A percentile compares a stretch with the other conserved stretches of the same genome.
These are phyloP conservation scores for Neltuma alba DNA, from an alignment of 306 rosid genomes.

Conservation along the genomic window DNA sequence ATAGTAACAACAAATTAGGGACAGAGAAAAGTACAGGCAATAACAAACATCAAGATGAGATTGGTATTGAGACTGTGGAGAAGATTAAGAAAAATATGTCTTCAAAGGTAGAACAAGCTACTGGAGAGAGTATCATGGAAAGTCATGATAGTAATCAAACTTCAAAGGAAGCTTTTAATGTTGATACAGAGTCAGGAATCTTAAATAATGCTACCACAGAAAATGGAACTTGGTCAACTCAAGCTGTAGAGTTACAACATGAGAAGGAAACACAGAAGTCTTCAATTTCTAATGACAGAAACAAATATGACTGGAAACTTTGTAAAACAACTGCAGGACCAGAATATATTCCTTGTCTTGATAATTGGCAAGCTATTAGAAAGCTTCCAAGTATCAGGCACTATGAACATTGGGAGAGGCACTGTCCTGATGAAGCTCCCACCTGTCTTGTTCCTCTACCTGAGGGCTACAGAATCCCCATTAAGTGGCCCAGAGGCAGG, in stretches of 20 bases:
- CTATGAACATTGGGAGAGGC: constrained; percentile 84
- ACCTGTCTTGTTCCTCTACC: constrained; percentile 86
- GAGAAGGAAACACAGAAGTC: constrained; percentile 51
- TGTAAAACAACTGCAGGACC: constrained; percentile 77
- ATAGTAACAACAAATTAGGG: constrained; percentile 33
- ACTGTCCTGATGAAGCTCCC: constrained; percentile 72
- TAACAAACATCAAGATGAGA: constrained; percentile 42
- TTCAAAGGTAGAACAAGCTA: constrained; percentile 32
- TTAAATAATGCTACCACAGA: constrained; percentile 43
- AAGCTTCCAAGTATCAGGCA: constrained; percentile 62
- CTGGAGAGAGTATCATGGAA: constrained; percentile 38
- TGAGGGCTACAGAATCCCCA: constrained; percentile 63
- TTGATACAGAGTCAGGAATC: constrained; percentile 36
- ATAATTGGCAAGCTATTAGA: constrained; percentile 65
- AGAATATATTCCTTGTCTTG: constrained; percentile 91
- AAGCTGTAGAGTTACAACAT: constrained; percentile 46
- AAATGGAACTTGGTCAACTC: constrained; percentile 61
- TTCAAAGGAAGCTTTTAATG: constrained; percentile 34
- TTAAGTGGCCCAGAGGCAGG: constrained; percentile 87
- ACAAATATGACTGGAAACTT: constrained; percentile 59
- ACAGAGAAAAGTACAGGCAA: constrained; percentile 42
- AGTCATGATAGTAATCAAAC: constrained; percentile 37
- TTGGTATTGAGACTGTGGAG: constrained; percentile 40
- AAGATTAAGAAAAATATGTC: constrained; percentile 32
- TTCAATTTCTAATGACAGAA: constrained; percentile 35